Evolutionary conservation across 1,139 yeast genomes (phyloP).

Genomic region (Pichia sp.): DNA sequence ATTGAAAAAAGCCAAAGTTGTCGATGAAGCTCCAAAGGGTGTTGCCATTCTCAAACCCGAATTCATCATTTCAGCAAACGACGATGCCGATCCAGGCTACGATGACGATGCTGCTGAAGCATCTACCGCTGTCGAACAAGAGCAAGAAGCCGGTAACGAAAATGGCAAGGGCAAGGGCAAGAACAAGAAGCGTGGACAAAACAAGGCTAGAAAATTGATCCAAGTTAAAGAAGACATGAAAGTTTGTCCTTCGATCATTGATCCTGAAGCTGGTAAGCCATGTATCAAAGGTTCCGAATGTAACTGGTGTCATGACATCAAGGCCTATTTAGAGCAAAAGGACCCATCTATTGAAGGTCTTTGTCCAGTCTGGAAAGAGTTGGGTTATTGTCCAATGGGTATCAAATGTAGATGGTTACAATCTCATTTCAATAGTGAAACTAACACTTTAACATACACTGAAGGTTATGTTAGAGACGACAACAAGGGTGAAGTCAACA

Average conservation of each 20-base stretch:
- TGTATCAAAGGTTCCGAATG: slow-evolving; percentile 79
- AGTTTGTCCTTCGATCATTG: slow-evolving; percentile 62
- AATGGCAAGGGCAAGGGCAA: slow-evolving; percentile 18
- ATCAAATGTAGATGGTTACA: slow-evolving; percentile 88
- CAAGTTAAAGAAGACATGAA: slow-evolving; percentile 64
- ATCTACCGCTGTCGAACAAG: slow-evolving; percentile 38
- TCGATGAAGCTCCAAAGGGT: slow-evolving; percentile 35
- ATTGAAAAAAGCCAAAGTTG: slow-evolving; percentile 5
- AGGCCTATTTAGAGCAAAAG: slow-evolving; percentile 60
- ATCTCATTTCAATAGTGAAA: slow-evolving; percentile 61
- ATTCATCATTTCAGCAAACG: slow-evolving; percentile 35
- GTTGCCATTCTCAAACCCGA: slow-evolving; percentile 55
- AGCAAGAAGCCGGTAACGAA: slow-evolving; percentile 36
- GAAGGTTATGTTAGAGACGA: slow-evolving; percentile 31
- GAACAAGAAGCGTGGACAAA: slow-evolving; percentile 71
- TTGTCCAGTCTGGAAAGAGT: slow-evolving; percentile 81
- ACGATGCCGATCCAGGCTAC: slow-evolving; percentile 7
- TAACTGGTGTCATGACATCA: slow-evolving; percentile 72
- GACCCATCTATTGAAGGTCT: slow-evolving; percentile 66
- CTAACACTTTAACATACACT: slow-evolving; percentile 40
- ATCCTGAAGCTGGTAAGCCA: slow-evolving; percentile 44
- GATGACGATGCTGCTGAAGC: slow-evolving; percentile 53
- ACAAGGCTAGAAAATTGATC: slow-evolving; percentile 77
- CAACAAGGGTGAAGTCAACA: slow-evolving; percentile 62
- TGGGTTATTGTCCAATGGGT: slow-evolving; percentile 93